These are phyloP conservation scores for Taxillus chinensis DNA, from an alignment of 164 flowering plant species.

Conservation along the genomic window DNA sequence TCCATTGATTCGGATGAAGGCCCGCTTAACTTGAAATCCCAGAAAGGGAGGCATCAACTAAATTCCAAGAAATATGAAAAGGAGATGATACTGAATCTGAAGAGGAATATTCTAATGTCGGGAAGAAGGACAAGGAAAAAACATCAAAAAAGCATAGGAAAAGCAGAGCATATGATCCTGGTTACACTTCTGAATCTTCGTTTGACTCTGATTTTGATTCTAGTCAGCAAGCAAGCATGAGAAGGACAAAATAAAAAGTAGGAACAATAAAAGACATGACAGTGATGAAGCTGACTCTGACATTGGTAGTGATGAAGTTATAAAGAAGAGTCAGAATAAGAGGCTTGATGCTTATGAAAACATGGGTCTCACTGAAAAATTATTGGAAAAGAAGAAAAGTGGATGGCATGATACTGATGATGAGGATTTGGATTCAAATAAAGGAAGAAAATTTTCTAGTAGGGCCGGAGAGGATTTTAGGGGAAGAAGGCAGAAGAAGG, in stretches of 20 bases:
- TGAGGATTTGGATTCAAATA: neutral
- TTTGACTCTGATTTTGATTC: neutral
- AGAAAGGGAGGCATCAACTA: slow-evolving; percentile 6
- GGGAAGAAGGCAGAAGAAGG: slow-evolving; percentile 7
- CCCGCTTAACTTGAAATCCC: slow-evolving; percentile 1
- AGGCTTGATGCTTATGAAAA: neutral
- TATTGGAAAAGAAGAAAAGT: neutral
- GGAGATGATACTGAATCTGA: slow-evolving; percentile 29
- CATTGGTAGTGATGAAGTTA: neutral
- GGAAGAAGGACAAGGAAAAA: slow-evolving; percentile 7
- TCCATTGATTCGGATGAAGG: slow-evolving; percentile 13
- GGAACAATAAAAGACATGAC: slow-evolving; percentile 20
- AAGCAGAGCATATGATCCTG: neutral
- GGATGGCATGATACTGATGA: neutral
- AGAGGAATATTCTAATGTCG: slow-evolving; percentile 10
- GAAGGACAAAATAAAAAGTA: neutral
- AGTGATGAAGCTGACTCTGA: slow-evolving; percentile 18
- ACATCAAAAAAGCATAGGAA: slow-evolving; percentile 17
- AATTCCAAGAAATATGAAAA: slow-evolving; percentile 19
- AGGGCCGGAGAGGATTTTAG: slow-evolving; percentile 8
- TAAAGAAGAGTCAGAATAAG: neutral
- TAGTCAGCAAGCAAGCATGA: neutral
- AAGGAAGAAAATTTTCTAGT: neutral
- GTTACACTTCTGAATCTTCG: no score
- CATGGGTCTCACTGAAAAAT: neutral